These are phyloP conservation scores for Acacia melanoxylon DNA, from an alignment of 306 rosid species.

Conservation along the genomic window DNA sequence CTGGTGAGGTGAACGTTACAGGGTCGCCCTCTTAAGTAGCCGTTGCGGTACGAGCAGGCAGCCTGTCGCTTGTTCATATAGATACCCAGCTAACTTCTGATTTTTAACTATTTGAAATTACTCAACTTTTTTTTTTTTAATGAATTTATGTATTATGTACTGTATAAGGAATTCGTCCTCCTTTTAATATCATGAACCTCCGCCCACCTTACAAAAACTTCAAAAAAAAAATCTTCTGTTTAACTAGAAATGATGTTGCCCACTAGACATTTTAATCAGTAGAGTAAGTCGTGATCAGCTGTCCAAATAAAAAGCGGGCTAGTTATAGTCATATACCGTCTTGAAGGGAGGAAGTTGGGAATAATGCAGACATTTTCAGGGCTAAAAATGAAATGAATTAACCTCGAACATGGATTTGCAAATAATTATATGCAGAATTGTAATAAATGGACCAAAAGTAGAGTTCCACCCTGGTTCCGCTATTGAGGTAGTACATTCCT, in stretches of 20 bases:
- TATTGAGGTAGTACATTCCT: constrained; percentile 26
- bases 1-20: background rate
- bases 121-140: background rate
- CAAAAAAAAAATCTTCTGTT: no score
- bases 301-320: background rate
- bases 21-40: background rate
- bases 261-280: background rate
- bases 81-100: background rate
- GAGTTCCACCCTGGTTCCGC: constrained; percentile 29
- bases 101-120: background rate
- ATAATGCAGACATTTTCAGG: background rate
- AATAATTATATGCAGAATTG: background rate
- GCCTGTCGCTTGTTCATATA: background rate
- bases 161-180: background rate
- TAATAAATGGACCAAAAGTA: background rate
- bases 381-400: background rate
- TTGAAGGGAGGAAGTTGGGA: background rate
- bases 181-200: background rate
- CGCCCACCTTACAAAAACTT: background rate
- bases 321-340: background rate
- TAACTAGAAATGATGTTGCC: background rate
- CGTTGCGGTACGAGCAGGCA: background rate
- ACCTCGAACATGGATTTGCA: background rate
- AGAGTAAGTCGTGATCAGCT: no score
- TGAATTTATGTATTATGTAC: background rate